phyloP scores from a whole-genome alignment of 805 yeast species.

The Yarrowia deformans region DNA sequence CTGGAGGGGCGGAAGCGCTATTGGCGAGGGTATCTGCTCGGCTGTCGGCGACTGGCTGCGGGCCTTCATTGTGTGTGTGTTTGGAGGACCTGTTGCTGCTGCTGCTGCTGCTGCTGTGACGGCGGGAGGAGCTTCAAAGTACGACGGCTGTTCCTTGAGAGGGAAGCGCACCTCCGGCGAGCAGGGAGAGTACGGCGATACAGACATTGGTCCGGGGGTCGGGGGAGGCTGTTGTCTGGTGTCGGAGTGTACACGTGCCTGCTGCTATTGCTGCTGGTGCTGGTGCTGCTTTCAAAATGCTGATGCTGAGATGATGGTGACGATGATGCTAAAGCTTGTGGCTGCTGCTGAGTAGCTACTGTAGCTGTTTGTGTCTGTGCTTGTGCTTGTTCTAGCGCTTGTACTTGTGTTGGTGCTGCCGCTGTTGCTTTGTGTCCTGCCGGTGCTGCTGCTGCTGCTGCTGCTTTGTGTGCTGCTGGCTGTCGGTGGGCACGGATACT shows the following conservation, averaged over 20 bases:
- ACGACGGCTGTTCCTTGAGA: constrained; percentile 26
- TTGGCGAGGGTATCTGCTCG: constrained; percentile 26
- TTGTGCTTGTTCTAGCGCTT: background rate
- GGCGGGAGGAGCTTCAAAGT: constrained; percentile 16
- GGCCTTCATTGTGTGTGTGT: constrained; percentile 9
- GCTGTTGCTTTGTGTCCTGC: background rate
- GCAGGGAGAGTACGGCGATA: constrained; percentile 38
- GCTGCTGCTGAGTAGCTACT: background rate
- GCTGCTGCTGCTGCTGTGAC: background rate
- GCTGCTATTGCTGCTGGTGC: background rate
- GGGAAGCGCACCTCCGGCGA: constrained; percentile 38
- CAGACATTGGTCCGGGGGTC: constrained; percentile 20
- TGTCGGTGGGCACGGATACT: too few species aligned
- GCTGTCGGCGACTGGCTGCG: constrained; percentile 30
- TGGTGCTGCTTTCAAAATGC: background rate
- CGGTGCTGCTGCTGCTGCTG: background rate
- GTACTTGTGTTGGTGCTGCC: background rate
- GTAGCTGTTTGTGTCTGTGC: background rate
- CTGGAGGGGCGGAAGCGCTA: constrained; percentile 10
- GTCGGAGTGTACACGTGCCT: constrained; percentile 2
- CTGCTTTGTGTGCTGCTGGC: background rate
- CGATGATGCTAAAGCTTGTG: background rate
- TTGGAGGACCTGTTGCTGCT: too few species aligned
- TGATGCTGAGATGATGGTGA: background rate
- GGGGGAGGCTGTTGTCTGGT: background rate